phyloP scores from a whole-genome alignment of 306 rosid species.

The Boehmeria nivea region DNA sequence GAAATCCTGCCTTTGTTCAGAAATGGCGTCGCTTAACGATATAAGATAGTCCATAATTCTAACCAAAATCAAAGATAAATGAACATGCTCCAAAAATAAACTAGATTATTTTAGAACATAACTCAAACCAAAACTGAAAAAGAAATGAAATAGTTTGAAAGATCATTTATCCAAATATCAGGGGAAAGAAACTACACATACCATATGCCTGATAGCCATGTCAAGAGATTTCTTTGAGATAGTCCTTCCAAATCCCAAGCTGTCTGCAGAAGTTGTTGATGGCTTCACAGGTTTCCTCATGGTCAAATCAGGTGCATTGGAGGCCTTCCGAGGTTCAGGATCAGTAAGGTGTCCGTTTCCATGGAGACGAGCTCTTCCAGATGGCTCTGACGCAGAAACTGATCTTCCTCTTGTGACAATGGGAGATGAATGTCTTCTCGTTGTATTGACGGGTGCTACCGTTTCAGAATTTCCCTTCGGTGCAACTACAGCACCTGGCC shows the following conservation, averaged over 20 bases:
- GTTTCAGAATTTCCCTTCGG: slow-evolving; percentile 56
- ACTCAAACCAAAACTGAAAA: too few relatives aligned
- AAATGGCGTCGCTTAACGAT: too few relatives aligned
- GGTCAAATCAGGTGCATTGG: slow-evolving; percentile 51
- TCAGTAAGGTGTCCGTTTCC: slow-evolving; percentile 57
- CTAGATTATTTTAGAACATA: too few relatives aligned
- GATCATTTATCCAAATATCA: neutral
- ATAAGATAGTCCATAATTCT: too few relatives aligned
- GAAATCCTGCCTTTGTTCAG: too few relatives aligned
- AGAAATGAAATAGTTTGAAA: too few relatives aligned
- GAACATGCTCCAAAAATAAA: too few relatives aligned
- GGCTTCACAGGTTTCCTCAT: slow-evolving; percentile 65
- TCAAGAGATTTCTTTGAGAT: slow-evolving; percentile 96
- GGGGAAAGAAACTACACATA: slow-evolving; percentile 28
- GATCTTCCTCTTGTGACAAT: slow-evolving; percentile 70
- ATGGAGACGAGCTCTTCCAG: slow-evolving; percentile 52
- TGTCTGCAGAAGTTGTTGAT: slow-evolving; percentile 56
- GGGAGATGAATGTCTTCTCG: slow-evolving; percentile 80
- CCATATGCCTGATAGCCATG: slow-evolving; percentile 97
- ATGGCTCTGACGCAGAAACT: slow-evolving; percentile 38
- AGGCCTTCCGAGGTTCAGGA: slow-evolving; percentile 51
- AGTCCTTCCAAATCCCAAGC: slow-evolving; percentile 80
- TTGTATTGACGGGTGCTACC: slow-evolving; percentile 34
- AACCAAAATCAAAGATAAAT: too few relatives aligned
- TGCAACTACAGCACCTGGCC: slow-evolving; percentile 46